These are phyloP conservation scores for Heterobasidion annosum DNA, from an alignment of 1,284 basidiomycete species.

Conservation along the genomic window DNA sequence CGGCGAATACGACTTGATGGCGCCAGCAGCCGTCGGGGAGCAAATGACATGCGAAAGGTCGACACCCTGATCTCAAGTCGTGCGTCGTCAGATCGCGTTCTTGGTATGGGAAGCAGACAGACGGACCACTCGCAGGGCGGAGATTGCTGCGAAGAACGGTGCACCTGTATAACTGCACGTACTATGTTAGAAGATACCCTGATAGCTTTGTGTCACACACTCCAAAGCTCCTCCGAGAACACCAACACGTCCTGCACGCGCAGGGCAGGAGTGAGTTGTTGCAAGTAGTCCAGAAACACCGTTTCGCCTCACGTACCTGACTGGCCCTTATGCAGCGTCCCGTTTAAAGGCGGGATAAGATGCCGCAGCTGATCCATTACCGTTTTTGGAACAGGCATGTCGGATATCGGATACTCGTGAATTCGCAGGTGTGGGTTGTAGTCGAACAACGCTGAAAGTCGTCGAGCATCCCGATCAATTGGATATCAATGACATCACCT, in stretches of 20 bases:
- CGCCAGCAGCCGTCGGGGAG: constrained; percentile 79
- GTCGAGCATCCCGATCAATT: too few relatives aligned
- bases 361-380: constrained; percentile 64
- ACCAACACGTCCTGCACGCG: constrained; percentile 67
- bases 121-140: constrained; percentile 74
- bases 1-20: constrained; percentile 94
- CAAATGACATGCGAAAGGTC: constrained; percentile 97
- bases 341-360: constrained; percentile 79
- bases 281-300: constrained; percentile 4
- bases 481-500: too few relatives aligned
- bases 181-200: neutral
- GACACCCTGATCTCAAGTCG: constrained; percentile 51
- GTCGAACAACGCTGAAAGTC: too few relatives aligned
- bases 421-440: too few relatives aligned
- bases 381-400: constrained; percentile 50
- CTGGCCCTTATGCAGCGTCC: constrained; percentile 91
- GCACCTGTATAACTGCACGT: constrained; percentile 81
- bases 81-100: neutral
- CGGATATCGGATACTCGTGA: neutral
- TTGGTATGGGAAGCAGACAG: neutral
- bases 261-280: neutral
- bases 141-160: constrained; percentile 89
- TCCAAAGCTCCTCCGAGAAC: constrained; percentile 91
- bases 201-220: constrained; percentile 31
- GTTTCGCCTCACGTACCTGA: constrained; percentile 47